phyloP scores from a whole-genome alignment of 768 basidiomycete genomes.

The Psilocybe azurescens region DNA sequence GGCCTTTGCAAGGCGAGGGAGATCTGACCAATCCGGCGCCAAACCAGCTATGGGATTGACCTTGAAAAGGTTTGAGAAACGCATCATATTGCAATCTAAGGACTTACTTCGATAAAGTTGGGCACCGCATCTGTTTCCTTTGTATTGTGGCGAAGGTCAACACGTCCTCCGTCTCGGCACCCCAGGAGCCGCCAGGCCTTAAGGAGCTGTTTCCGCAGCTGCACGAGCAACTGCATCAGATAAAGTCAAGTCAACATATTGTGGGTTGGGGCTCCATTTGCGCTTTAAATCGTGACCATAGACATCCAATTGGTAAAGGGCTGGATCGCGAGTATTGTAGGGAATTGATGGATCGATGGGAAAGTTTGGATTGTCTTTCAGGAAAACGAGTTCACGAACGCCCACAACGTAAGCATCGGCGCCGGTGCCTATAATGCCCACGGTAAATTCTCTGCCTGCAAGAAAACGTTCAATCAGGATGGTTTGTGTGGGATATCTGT shows the following conservation, averaged over 20 bases:
- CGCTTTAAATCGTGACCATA: constrained; percentile 22
- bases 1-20: constrained; percentile 9
- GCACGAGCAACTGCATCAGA: constrained; percentile 15
- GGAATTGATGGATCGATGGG: constrained; percentile 13
- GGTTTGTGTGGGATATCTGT: constrained; percentile 24
- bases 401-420: constrained; percentile 22
- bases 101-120: constrained; percentile 20
- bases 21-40: constrained; percentile 9
- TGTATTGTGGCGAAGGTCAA: constrained; percentile 24
- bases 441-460: constrained; percentile 29
- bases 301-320: constrained; percentile 20
- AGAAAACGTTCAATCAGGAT: constrained; percentile 30
- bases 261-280: constrained; percentile 16
- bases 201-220: constrained; percentile 21
- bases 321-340: constrained; percentile 14
- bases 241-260: constrained; percentile 13
- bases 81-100: background rate
- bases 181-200: constrained; percentile 24
- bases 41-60: constrained; percentile 17
- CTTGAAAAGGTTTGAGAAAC: background rate
- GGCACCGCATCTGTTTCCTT: constrained; percentile 11
- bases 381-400: constrained; percentile 24
- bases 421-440: constrained; percentile 30
- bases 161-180: constrained; percentile 27
- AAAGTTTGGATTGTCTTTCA: constrained; percentile 17